These are phyloP conservation scores for Sicyos edulis DNA, from an alignment of 306 rosid genomes.

Conservation along the genomic window DNA sequence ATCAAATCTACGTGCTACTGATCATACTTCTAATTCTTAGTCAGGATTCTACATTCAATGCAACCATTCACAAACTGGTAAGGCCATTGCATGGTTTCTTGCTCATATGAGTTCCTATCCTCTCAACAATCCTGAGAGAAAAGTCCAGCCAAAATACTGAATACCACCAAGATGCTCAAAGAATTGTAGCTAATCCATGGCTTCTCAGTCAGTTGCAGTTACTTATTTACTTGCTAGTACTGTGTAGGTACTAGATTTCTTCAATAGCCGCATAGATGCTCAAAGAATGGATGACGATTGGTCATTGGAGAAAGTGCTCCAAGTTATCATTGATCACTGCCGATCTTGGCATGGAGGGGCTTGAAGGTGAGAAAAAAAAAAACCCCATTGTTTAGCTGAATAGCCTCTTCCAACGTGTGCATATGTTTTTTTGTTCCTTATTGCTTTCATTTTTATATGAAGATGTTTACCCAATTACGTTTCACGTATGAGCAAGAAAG, in stretches of 20 bases:
- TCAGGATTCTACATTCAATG: constrained; percentile 95
- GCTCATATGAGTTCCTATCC: too few species aligned
- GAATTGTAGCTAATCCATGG: too few species aligned
- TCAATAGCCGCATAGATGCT: constrained; percentile 95
- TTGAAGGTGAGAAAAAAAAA: constrained; percentile 62
- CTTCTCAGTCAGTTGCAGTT: background rate
- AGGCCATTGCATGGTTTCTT: constrained; percentile 18
- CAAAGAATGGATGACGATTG: constrained; percentile 72
- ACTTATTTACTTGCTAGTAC: constrained; percentile 19
- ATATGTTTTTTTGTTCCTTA: constrained; percentile 9
- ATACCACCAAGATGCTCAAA: too few species aligned
- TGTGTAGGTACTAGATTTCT: constrained; percentile 87
- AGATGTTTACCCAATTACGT: constrained; percentile 96
- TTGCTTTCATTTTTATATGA: constrained; percentile 1
- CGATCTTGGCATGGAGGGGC: constrained; percentile 98
- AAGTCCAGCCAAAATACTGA: too few species aligned
- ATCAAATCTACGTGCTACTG: constrained; percentile 96
- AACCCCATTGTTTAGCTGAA: background rate
- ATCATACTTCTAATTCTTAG: constrained; percentile 92
- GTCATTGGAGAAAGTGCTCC: constrained; percentile 87
- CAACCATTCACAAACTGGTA: constrained; percentile 96
- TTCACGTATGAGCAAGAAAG: constrained; percentile 98
- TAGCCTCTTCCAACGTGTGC: background rate
- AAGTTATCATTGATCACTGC: constrained; percentile 74
- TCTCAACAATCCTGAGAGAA: too few species aligned